A percentile compares a stretch with the other conserved stretches of the same genome.
These are phyloP conservation scores for Favolaschia claudopus DNA, from an alignment of 768 basidiomycete genomes.

Conservation along the genomic window DNA sequence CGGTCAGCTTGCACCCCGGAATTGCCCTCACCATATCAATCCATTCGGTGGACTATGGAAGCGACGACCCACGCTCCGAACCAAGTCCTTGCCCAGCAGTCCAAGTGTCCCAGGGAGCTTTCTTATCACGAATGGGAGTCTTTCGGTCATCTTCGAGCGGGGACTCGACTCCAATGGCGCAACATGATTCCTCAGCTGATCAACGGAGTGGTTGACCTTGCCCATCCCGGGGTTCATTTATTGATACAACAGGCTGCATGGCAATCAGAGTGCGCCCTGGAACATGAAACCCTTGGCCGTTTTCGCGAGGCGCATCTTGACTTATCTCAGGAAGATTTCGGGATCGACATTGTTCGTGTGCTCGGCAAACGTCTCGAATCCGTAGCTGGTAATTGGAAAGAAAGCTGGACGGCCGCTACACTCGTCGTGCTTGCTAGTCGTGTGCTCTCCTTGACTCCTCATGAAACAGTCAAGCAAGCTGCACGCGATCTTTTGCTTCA, in stretches of 20 bases:
- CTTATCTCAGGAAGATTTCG: constrained; percentile 41
- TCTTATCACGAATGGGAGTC: constrained; percentile 53
- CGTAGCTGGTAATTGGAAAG: constrained; percentile 11
- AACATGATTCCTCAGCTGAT: constrained; percentile 59
- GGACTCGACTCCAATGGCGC: constrained; percentile 54
- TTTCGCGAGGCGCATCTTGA: constrained; percentile 58
- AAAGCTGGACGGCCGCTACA: constrained; percentile 17
- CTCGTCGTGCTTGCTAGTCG: constrained; percentile 38
- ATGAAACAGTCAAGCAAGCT: constrained; percentile 16
- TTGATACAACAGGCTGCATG: constrained; percentile 53
- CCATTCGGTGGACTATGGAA: constrained; percentile 45
- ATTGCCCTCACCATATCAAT: constrained; percentile 40
- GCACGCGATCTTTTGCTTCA: constrained; percentile 37
- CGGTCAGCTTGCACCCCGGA: constrained; percentile 35
- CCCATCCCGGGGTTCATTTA: constrained; percentile 45
- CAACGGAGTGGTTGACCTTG: constrained; percentile 46
- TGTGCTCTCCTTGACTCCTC: constrained; percentile 37
- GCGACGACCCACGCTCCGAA: constrained; percentile 51
- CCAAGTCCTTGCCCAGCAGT: constrained; percentile 50
- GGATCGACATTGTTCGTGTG: constrained; percentile 43
- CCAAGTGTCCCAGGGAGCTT: constrained; percentile 46
- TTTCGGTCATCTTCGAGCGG: constrained; percentile 55
- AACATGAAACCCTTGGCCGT: constrained; percentile 37
- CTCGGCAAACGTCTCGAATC: constrained; percentile 21
- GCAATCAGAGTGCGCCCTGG: constrained; percentile 46